Conservation (phyloP, 768 basidiomycete genomes). For the Exidia glandulosa region DNA sequence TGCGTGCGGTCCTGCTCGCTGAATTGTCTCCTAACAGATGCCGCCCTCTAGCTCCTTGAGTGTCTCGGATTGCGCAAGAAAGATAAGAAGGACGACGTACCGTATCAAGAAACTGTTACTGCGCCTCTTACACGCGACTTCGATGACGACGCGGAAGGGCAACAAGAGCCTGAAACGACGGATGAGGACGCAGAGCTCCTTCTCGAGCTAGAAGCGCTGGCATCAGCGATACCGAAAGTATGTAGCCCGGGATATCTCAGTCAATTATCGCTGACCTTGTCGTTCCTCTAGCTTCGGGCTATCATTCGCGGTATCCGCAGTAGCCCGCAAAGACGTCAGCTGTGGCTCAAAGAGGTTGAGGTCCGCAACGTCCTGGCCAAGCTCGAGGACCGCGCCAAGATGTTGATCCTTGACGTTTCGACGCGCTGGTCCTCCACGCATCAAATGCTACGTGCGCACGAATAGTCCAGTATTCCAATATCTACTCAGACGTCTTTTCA, state of each 20-base stretch:
- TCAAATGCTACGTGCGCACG: slow-evolving; percentile 20
- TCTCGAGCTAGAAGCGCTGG: too few species aligned
- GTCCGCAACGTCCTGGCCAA: neutral
- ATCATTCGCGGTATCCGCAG: slow-evolving; percentile 12
- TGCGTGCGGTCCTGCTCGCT: slow-evolving; percentile 1
- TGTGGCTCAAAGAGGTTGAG: slow-evolving; percentile 8
- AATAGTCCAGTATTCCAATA: neutral
- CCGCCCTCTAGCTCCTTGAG: slow-evolving; percentile 18
- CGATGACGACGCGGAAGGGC: too few species aligned
- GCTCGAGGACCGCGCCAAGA: slow-evolving; percentile 4
- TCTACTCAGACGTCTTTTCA: neutral
- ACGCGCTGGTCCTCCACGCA: slow-evolving; percentile 26
- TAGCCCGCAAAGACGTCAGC: slow-evolving; percentile 13
- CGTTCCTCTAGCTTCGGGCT: slow-evolving; percentile 11
- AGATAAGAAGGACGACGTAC: too few species aligned
- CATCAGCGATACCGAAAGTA: too few species aligned
- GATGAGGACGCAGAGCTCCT: too few species aligned
- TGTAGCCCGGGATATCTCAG: too few species aligned
- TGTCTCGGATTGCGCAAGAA: too few species aligned
- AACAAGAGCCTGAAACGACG: too few species aligned
- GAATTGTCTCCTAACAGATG: neutral
- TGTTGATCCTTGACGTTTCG: slow-evolving; percentile 22
- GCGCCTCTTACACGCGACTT: too few species aligned
- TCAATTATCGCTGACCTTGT: too few species aligned
- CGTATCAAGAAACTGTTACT: too few species aligned